Percentiles rank a stretch among this genome's conserved stretches.
These are phyloP conservation scores for Aspergillus thermomutatus DNA, from an alignment of 2,329 filamentous ascomycete genomes.

Conservation along the genomic window DNA sequence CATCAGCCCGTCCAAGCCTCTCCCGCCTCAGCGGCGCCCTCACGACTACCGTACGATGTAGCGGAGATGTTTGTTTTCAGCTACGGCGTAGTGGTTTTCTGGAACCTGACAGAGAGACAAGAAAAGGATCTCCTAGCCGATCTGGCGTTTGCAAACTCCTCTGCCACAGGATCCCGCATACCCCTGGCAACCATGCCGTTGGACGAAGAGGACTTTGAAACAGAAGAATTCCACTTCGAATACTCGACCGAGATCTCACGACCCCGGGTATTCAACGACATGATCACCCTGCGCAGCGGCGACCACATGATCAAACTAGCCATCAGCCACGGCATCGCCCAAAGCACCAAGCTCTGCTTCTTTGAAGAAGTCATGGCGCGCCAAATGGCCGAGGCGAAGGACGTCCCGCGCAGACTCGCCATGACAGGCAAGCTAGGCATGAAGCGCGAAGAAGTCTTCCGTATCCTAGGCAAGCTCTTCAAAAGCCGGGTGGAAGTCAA, in stretches of 20 bases:
- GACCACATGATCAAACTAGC: conserved; percentile 99
- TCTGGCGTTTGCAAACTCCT: conserved; percentile 70
- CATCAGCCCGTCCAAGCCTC: conserved; percentile 41
- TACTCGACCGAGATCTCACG: conserved; percentile 83
- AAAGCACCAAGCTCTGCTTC: conserved; percentile 92
- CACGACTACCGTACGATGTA: conserved; percentile 63
- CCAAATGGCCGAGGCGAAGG: conserved; percentile 89
- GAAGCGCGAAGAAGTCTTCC: conserved; percentile 87
- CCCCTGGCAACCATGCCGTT: conserved; percentile 75
- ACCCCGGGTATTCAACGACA: conserved; percentile 95
- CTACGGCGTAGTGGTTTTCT: conserved; percentile 96
- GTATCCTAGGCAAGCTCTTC: conserved; percentile 84
- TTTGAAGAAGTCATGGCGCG: conserved; percentile 95
- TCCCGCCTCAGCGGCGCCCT: conserved; percentile 55
- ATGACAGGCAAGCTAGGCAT: conserved; percentile 88
- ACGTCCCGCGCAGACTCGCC: conserved; percentile 84
- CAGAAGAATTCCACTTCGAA: conserved; percentile 97
- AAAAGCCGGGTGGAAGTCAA: conserved; percentile 96
- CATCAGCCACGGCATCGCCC: conserved; percentile 94
- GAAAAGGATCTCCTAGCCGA: conserved; percentile 96
- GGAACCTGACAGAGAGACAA: conserved; percentile 95
- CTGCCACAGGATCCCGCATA: conserved; percentile 39
- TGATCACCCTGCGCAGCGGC: conserved; percentile 91
- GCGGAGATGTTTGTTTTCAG: conserved; percentile 97
- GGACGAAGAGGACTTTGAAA: conserved; percentile 89